These are phyloP conservation scores for Metschnikowia dekortorum DNA, from an alignment of 805 yeast genomes.

Conservation along the genomic window DNA sequence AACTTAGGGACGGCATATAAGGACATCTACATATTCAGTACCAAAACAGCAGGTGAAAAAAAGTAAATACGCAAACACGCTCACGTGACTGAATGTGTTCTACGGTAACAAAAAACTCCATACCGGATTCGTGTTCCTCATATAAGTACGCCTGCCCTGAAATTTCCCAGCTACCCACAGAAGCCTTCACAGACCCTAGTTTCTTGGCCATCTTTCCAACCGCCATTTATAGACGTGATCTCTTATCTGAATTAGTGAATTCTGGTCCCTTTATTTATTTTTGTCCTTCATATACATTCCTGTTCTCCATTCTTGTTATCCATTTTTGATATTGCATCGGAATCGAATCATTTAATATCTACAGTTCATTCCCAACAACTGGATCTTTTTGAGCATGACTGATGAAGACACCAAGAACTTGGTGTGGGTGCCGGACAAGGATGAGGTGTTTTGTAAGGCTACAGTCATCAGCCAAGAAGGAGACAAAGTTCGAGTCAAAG, in stretches of 20 bases:
- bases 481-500: slow-evolving; percentile 34
- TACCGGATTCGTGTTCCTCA: neutral
- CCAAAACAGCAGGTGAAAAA: neutral
- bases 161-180: no score
- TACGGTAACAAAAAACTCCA: slow-evolving; percentile 3
- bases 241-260: no score
- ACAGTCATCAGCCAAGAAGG: slow-evolving; percentile 44
- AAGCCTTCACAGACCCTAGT: neutral
- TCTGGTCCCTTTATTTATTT: no score
- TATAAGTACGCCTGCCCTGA: neutral
- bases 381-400: neutral
- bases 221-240: neutral
- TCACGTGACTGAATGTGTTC: neutral
- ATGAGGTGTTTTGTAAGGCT: slow-evolving; percentile 57
- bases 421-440: slow-evolving; percentile 77
- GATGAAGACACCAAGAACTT: slow-evolving; percentile 41
- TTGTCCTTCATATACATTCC: no score
- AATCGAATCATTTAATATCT: no score
- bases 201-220: neutral
- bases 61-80: slow-evolving; percentile 4
- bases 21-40: neutral
- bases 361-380: neutral
- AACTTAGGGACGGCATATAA: neutral
- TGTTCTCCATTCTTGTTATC: no score
- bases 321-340: no score